Base-by-base conservation (phyloP, 1,139 yeast species). In the Dujonia santamariae region DNA sequence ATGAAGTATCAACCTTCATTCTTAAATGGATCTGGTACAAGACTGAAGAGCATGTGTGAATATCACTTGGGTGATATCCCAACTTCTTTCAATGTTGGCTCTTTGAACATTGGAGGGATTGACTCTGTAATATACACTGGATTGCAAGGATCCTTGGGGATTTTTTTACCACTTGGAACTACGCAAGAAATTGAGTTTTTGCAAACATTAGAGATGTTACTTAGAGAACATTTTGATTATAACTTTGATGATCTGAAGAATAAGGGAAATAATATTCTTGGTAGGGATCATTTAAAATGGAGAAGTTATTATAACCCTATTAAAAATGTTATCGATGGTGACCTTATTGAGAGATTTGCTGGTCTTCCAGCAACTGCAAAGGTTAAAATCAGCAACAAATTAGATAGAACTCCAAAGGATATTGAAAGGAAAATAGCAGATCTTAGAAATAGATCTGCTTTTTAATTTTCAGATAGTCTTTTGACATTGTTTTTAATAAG, bases 241-340 rank as follows among this genome's bases (percentile, higher is more conserved):
- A 45, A 56, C 33, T 49, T 55, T 20, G 59, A 53, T n/a, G 64
- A 65, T 15, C 56, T 59, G 22, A 60, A 69, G 14, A 42, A 35
- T 3, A 17, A 24, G 4, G 41, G 49, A 14, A 41, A 40, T 6
- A 60, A 58, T 29, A 30, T 80, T 12, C 62, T 80, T 3, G 95
- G 85, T 0, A 67, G 92, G 38, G 85, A 84, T 44, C 85, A 81
- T 39, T 43, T 75, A 44, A 73, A 74, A 41, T 88, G 72, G 51
- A 63, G 97, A 35, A 73, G 97, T 34, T 84, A 82, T 51, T 87
- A 86, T 50, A 79, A 78, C 15, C 96, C 97, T 0, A 76, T 73
- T 5, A 81, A 80, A 44, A 73, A 78, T 36, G 80, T 85, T 2
- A 70, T 92, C 30, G 97, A 92, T 56, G 98, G 98, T 8, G 97